These are phyloP conservation scores for Kalaharituber pfeilii DNA, from an alignment of 2,329 filamentous ascomycete genomes.

Conservation along the genomic window DNA sequence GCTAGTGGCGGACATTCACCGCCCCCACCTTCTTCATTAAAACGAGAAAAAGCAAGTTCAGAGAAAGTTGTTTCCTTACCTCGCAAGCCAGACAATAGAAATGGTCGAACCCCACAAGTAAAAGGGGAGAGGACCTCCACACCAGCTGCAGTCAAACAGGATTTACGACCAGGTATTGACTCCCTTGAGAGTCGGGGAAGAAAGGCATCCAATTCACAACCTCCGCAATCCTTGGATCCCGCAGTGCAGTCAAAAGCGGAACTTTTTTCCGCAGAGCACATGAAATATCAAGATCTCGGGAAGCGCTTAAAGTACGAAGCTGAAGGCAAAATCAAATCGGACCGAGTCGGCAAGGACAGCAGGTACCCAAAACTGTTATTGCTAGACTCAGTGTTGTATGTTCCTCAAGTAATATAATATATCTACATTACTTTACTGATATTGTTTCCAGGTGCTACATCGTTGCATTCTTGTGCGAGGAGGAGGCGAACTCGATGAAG, in stretches of 20 bases:
- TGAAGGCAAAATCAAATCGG: conserved; percentile 11
- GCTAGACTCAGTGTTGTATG: conserved; percentile 14
- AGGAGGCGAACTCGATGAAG: conserved; percentile 12
- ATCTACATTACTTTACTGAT: neutral
- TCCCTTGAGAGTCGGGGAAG: neutral
- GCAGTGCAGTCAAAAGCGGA: neutral
- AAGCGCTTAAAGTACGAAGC: conserved; percentile 16
- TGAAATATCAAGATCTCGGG: conserved; percentile 5
- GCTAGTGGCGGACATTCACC: neutral
- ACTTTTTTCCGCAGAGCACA: neutral
- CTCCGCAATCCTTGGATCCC: neutral
- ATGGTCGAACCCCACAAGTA: neutral
- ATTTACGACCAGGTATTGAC: neutral
- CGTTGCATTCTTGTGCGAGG: conserved; percentile 15
- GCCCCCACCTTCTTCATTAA: neutral
- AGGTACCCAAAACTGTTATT: conserved; percentile 11
- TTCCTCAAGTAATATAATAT: neutral
- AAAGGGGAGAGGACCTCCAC: neutral
- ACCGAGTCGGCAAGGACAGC: conserved; percentile 9
- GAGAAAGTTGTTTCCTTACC: neutral
- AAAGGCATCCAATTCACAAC: neutral
- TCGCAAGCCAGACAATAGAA: neutral
- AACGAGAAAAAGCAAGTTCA: neutral
- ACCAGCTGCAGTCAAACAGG: neutral
- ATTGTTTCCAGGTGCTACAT: conserved; percentile 8